These are phyloP conservation scores for Pseudonitzschia delicatissima DNA, from an alignment of 108 stramenopile genomes.

Conservation along the genomic window DNA sequence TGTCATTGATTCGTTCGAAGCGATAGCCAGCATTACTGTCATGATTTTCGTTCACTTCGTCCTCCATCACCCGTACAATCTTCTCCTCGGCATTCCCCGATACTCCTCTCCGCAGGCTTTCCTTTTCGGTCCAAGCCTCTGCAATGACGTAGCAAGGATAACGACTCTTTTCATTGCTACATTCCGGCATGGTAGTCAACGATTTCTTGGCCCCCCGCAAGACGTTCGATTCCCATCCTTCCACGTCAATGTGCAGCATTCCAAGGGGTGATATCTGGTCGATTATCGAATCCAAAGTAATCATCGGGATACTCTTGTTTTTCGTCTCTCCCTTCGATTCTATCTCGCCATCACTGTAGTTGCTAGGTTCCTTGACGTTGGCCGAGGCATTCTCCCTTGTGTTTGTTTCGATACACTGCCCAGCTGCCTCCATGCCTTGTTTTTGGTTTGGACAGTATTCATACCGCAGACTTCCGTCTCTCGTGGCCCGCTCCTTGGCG, in stretches of 20 bases:
- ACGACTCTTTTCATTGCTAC: neutral
- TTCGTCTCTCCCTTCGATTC: too few relatives aligned
- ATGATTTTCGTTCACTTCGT: neutral
- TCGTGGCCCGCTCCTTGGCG: neutral
- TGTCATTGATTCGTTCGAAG: neutral
- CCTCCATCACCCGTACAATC: neutral
- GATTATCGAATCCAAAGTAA: neutral
- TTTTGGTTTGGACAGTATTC: neutral
- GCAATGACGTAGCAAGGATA: neutral
- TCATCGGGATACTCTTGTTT: neutral
- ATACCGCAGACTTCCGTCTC: neutral
- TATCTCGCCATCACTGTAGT: neutral
- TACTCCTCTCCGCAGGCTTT: neutral
- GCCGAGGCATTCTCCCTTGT: neutral
- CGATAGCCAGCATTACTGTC: neutral
- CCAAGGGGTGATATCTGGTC: neutral
- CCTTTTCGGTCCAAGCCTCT: conserved; percentile 1
- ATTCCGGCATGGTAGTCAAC: neutral
- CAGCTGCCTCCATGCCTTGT: neutral
- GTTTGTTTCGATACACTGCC: neutral
- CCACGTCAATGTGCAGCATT: conserved; percentile 2
- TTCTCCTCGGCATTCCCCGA: neutral
- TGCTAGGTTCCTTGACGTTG: neutral
- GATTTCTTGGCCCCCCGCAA: neutral
- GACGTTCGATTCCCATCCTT: neutral